phyloP scores from a whole-genome alignment of 2,329 filamentous ascomycete species.

The Beauveria scarabaeidicola region DNA sequence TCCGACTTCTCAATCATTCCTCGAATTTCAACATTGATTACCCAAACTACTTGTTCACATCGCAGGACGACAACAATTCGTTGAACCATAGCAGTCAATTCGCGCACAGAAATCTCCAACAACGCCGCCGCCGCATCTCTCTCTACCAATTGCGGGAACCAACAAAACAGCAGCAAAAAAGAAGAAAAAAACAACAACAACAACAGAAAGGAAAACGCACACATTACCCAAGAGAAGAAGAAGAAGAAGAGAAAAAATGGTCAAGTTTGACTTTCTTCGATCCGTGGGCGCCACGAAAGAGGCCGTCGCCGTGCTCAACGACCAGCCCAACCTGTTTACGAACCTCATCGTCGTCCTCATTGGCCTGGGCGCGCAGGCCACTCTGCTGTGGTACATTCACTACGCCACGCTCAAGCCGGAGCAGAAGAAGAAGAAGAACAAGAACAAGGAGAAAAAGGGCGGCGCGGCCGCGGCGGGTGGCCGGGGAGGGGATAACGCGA shows the following conservation, averaged over 20 bases:
- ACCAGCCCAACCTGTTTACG: slow-evolving; percentile 51
- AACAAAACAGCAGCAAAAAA: too few relatives aligned
- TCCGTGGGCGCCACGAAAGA: slow-evolving; percentile 49
- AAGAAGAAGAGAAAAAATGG: slow-evolving; percentile 28
- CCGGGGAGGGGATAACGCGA: not conserved
- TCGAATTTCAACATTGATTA: not conserved
- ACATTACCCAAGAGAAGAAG: not conserved
- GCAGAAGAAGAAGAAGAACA: slow-evolving; percentile 47
- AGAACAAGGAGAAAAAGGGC: slow-evolving; percentile 28
- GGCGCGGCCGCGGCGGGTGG: slow-evolving; percentile 14
- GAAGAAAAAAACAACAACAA: not conserved
- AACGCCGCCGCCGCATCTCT: too few relatives aligned
- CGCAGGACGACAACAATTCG: not conserved
- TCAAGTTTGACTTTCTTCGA: slow-evolving; percentile 48
- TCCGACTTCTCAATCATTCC: not conserved
- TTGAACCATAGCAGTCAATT: not conserved
- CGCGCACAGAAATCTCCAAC: not conserved
- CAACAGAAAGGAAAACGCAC: not conserved
- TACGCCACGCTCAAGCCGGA: slow-evolving; percentile 52
- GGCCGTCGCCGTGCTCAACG: slow-evolving; percentile 51
- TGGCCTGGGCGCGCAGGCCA: slow-evolving; percentile 35
- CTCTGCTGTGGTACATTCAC: slow-evolving; percentile 50
- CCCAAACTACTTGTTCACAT: not conserved
- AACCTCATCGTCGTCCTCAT: slow-evolving; percentile 47
- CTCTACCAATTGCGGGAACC: too few relatives aligned